phyloP scores from a whole-genome alignment of 495 filamentous ascomycete species.

The Saxophila tyrrhenica region DNA sequence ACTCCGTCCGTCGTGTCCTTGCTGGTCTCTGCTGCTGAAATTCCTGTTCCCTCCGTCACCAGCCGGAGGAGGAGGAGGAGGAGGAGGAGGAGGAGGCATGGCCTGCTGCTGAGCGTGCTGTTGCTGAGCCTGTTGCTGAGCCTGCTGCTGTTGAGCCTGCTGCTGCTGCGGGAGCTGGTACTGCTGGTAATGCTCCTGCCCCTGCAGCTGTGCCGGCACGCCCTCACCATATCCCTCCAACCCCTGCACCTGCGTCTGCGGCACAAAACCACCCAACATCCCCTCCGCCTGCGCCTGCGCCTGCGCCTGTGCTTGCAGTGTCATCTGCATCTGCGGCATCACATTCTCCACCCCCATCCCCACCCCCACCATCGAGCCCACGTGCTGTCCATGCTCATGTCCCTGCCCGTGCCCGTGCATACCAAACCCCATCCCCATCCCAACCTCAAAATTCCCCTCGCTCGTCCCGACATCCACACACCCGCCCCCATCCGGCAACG shows the following conservation, averaged over 20 bases:
- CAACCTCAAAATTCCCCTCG: not conserved
- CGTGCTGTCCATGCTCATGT: not conserved
- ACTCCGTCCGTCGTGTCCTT: too few species aligned
- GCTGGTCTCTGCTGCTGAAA: too few species aligned
- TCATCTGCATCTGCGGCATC: not conserved
- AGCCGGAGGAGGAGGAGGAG: too few species aligned
- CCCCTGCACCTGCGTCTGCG: too few species aligned
- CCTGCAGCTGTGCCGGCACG: too few species aligned
- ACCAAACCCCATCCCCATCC: not conserved
- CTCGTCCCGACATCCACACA: not conserved
- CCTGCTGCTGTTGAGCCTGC: not conserved
- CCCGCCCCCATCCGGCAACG: not conserved
- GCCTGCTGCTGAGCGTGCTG: too few species aligned
- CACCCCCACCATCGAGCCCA: not conserved
- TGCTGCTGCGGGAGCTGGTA: not conserved
- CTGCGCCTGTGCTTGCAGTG: not conserved
- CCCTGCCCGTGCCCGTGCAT: not conserved
- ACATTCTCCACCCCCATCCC: not conserved
- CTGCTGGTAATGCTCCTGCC: too few species aligned
- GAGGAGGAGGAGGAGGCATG: too few species aligned
- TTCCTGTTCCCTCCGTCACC: too few species aligned
- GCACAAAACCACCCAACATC: not conserved
- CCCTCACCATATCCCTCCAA: too few species aligned
- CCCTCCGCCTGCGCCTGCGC: not conserved
- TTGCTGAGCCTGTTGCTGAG: not conserved